Evolutionary conservation across 2,329 filamentous ascomycete species (phyloP).

Genomic region (Juglanconis juglandina): DNA sequence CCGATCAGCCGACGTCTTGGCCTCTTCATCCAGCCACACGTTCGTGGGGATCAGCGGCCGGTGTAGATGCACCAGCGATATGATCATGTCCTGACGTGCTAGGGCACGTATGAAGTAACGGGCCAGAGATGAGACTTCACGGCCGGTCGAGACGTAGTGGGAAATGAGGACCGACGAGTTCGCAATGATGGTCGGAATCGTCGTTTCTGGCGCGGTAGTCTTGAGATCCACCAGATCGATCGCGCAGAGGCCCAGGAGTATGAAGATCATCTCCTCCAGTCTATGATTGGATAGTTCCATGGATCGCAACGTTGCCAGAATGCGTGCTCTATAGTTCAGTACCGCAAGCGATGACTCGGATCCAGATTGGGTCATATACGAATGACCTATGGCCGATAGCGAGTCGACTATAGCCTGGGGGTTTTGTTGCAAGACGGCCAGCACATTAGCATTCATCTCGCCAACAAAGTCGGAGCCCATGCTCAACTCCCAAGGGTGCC

Average conservation of each 20-base stretch:
- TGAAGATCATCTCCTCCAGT: constrained; percentile 26
- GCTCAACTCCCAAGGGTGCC: constrained; percentile 28
- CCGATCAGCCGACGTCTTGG: constrained; percentile 23
- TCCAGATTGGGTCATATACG: constrained; percentile 23
- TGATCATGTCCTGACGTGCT: constrained; percentile 30
- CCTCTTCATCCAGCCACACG: constrained; percentile 27
- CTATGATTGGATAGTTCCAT: constrained; percentile 22
- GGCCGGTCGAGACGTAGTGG: constrained; percentile 22
- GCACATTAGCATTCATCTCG: constrained; percentile 30
- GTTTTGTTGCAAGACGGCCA: constrained; percentile 27
- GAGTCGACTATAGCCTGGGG: constrained; percentile 27
- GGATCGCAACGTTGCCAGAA: constrained; percentile 24
- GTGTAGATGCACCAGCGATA: constrained; percentile 25
- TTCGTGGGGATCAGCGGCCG: constrained; percentile 23
- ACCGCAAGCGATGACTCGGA: constrained; percentile 20
- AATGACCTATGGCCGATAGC: constrained; percentile 28
- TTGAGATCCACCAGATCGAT: constrained; percentile 25
- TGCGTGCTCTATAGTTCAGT: constrained; percentile 27
- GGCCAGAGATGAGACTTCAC: constrained; percentile 24
- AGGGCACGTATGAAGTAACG: constrained; percentile 31
- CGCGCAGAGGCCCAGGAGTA: constrained; percentile 27
- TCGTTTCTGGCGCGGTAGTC: constrained; percentile 17
- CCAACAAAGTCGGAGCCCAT: constrained; percentile 29
- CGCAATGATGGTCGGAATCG: constrained; percentile 23
- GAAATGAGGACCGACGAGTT: constrained; percentile 26